A percentile compares a stretch with the other conserved stretches of the same genome.
These are phyloP conservation scores for Pugionium cornutum DNA, from an alignment of 345 rosid genomes.

Conservation along the genomic window DNA sequence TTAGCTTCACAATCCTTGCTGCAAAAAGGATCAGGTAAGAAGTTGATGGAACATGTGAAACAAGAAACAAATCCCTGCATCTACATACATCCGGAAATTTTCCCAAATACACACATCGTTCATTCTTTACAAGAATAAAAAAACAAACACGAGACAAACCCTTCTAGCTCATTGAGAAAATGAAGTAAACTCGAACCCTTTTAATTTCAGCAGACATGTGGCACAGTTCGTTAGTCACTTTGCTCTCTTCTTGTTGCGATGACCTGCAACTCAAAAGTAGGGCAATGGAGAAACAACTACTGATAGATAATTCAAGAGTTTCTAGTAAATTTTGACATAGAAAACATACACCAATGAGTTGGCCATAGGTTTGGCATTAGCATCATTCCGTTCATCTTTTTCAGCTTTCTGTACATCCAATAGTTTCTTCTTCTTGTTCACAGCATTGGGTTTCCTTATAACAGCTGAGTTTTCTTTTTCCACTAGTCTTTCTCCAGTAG, in stretches of 20 bases:
- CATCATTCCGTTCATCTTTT: constrained; percentile 35
- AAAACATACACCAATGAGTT: constrained; percentile 38
- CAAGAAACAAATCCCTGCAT: constrained; percentile 11
- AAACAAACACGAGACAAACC: neutral
- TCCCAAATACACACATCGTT: neutral
- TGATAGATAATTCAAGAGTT: constrained; percentile 17
- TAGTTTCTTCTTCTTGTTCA: constrained; percentile 35
- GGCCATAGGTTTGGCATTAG: constrained; percentile 26
- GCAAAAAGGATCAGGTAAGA: constrained; percentile 17
- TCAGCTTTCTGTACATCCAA: constrained; percentile 33
- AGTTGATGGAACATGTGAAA: constrained; percentile 18
- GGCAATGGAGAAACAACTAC: constrained; percentile 14
- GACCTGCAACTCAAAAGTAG: constrained; percentile 42
- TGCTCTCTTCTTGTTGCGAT: constrained; percentile 44
- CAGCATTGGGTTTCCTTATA: constrained; percentile 36
- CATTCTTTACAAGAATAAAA: constrained; percentile 3
- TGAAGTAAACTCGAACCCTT: constrained; percentile 56
- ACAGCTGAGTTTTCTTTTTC: constrained; percentile 23
- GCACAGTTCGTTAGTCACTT: constrained; percentile 46
- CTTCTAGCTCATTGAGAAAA: constrained; percentile 9
- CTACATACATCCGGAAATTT: neutral
- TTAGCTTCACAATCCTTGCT: constrained; percentile 23
- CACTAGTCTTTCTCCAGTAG: constrained; percentile 46
- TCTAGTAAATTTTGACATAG: constrained; percentile 18
- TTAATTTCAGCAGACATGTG: constrained; percentile 44